Percentiles rank a stretch among this genome's conserved stretches.
These are phyloP conservation scores for Lignosus rhinocerotis DNA, from an alignment of 1,284 basidiomycete species.

Conservation along the genomic window DNA sequence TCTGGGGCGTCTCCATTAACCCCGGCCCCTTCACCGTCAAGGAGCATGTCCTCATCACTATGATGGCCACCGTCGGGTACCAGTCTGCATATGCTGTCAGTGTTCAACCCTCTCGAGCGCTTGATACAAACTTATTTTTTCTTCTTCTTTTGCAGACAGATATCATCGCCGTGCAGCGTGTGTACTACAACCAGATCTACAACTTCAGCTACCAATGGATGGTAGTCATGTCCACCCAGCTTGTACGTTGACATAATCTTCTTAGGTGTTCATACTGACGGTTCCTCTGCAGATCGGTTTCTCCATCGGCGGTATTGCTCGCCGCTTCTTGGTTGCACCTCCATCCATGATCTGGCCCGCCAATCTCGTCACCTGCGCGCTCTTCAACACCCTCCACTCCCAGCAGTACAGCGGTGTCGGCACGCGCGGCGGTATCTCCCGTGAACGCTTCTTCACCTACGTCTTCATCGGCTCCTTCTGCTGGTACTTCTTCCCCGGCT, in stretches of 20 bases:
- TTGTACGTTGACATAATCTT: constrained; percentile 46
- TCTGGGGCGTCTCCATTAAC: constrained; percentile 64
- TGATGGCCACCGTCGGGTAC: constrained; percentile 58
- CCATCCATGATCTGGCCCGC: constrained; percentile 78
- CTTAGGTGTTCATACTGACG: constrained; percentile 46
- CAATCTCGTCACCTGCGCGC: constrained; percentile 71
- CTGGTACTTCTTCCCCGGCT: constrained; percentile 47
- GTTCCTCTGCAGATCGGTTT: constrained; percentile 85
- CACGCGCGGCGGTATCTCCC: constrained; percentile 58
- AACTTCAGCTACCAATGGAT: constrained; percentile 76
- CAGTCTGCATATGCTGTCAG: constrained; percentile 41
- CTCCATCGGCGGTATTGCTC: constrained; percentile 63
- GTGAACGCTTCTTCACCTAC: constrained; percentile 33
- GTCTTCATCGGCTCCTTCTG: constrained; percentile 29
- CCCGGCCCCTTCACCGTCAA: constrained; percentile 59
- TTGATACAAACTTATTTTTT: background rate
- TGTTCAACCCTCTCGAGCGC: background rate
- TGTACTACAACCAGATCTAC: constrained; percentile 67
- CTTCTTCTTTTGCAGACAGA: constrained; percentile 58
- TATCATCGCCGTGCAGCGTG: constrained; percentile 74
- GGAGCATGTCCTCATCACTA: constrained; percentile 59
- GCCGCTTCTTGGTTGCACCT: constrained; percentile 60
- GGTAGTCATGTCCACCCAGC: constrained; percentile 74
- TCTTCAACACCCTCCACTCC: constrained; percentile 77
- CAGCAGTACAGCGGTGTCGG: constrained; percentile 65